A percentile compares a stretch with the other conserved stretches of the same genome.
phyloP scores from a whole-genome alignment of 176 grass and related monocot species.

The Aegilops bicornis region DNA sequence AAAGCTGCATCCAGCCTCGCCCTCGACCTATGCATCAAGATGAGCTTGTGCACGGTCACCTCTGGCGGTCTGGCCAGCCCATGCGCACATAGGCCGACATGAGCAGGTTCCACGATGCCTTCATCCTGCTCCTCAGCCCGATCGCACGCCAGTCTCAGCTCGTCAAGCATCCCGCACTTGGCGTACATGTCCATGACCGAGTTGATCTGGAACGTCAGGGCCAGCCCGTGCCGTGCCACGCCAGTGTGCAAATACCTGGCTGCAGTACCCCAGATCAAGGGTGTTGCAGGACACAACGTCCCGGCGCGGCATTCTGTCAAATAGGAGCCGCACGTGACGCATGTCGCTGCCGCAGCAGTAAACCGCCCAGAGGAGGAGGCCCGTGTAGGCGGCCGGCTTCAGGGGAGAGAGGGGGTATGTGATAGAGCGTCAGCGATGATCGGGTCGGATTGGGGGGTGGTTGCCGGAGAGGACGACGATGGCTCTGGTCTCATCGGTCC shows the following conservation, averaged over 20 bases:
- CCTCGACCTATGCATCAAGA: conserved; percentile 75
- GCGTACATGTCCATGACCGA: conserved; percentile 20
- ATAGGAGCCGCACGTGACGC: conserved; percentile 37
- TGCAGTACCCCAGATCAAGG: conserved; percentile 48
- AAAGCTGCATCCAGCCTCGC: conserved; percentile 54
- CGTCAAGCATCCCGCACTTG: conserved; percentile 64
- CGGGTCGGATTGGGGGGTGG: too few relatives aligned
- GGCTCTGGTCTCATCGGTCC: too few relatives aligned
- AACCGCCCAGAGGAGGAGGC: conserved; percentile 31
- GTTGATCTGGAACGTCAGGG: conserved; percentile 34
- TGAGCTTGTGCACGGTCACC: conserved; percentile 57
- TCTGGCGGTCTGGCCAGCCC: conserved; percentile 35
- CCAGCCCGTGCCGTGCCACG: conserved; percentile 49
- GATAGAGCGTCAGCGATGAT: too few relatives aligned
- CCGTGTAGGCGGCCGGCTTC: not conserved
- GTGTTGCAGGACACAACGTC: conserved; percentile 62
- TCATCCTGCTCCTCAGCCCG: conserved; percentile 56
- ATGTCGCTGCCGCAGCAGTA: conserved; percentile 45
- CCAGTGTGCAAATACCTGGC: not conserved
- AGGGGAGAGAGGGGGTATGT: too few relatives aligned
- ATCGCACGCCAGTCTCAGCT: conserved; percentile 76
- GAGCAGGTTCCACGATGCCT: conserved; percentile 71
- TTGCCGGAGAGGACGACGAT: too few relatives aligned
- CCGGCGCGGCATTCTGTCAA: conserved; percentile 54
- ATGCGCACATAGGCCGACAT: conserved; percentile 46